Conservation (phyloP, 768 basidiomycete genomes). For the Hypsizygus marmoreus region DNA sequence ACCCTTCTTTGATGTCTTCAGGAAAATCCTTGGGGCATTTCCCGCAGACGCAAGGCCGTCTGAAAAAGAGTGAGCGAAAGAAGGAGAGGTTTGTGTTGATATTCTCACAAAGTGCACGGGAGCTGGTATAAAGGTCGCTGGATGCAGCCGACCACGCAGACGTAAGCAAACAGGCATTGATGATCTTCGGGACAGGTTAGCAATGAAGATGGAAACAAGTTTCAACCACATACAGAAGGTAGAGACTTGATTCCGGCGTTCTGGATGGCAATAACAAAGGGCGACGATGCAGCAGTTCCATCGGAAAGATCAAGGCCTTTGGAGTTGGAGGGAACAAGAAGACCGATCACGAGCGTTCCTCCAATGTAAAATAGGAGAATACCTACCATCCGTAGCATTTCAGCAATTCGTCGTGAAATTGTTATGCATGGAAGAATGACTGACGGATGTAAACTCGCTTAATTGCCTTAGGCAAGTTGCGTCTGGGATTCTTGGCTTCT, state of each 20-base stretch:
- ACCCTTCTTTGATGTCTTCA: slow-evolving; percentile 66
- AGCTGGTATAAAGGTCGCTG: slow-evolving; percentile 87
- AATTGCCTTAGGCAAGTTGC: slow-evolving; percentile 64
- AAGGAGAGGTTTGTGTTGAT: background rate
- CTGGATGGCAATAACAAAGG: slow-evolving; percentile 90
- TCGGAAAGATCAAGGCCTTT: slow-evolving; percentile 48
- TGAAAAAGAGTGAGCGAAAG: slow-evolving; percentile 24
- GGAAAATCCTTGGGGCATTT: slow-evolving; percentile 83
- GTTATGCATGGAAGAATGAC: slow-evolving; percentile 10
- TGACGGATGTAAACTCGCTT: slow-evolving; percentile 70
- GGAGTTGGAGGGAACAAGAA: slow-evolving; percentile 79
- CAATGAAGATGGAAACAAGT: background rate
- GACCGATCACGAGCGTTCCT: slow-evolving; percentile 75
- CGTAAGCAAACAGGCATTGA: slow-evolving; percentile 81
- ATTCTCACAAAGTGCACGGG: slow-evolving; percentile 77
- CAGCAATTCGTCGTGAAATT: background rate
- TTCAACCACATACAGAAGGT: slow-evolving; percentile 60
- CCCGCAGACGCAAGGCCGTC: slow-evolving; percentile 80
- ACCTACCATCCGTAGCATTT: slow-evolving; percentile 51
- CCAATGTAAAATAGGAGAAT: slow-evolving; percentile 81
- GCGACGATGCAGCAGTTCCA: slow-evolving; percentile 73
- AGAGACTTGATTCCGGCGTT: slow-evolving; percentile 84
- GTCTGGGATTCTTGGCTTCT: slow-evolving; percentile 87
- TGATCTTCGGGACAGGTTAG: slow-evolving; percentile 45
- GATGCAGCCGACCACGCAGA: slow-evolving; percentile 93